Conservation (phyloP, 805 yeast genomes). For the Peterozyma xylosa region DNA sequence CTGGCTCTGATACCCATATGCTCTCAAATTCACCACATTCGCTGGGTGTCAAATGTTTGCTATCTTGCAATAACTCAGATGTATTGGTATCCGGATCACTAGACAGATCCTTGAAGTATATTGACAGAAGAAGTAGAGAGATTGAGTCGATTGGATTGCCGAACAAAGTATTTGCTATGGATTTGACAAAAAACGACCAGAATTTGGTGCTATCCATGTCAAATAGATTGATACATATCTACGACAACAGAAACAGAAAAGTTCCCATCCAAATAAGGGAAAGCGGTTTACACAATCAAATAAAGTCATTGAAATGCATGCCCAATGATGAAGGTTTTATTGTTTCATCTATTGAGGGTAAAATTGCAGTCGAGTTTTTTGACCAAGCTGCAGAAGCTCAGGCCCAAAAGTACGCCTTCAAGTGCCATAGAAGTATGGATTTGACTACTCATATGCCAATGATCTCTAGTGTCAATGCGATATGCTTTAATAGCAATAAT, state of each 20-base stretch:
- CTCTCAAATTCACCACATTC: constrained; percentile 40
- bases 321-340: constrained; percentile 56
- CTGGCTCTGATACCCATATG: constrained; percentile 14
- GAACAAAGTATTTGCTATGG: constrained; percentile 58
- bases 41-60: constrained; percentile 31
- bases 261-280: constrained; percentile 45
- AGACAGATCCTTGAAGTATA: constrained; percentile 43
- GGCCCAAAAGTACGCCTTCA: constrained; percentile 61
- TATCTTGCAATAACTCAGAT: constrained; percentile 17
- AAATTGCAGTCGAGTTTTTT: constrained; percentile 68
- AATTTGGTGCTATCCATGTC: constrained; percentile 48
- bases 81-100: constrained; percentile 52
- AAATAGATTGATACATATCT: constrained; percentile 44
- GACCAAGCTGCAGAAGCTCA: constrained; percentile 36
- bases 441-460: no score
- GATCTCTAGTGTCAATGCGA: neutral
- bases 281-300: constrained; percentile 61
- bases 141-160: constrained; percentile 19
- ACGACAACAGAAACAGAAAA: constrained; percentile 41
- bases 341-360: constrained; percentile 71
- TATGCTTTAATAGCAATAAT: no score
- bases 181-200: constrained; percentile 29
- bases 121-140: constrained; percentile 31
- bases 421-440: constrained; percentile 52
- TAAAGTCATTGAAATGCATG: constrained; percentile 45